A percentile compares a stretch with the other conserved stretches of the same genome.
phyloP scores from a whole-genome alignment of 1,139 yeast species.

The Protomyces macrosporus region DNA sequence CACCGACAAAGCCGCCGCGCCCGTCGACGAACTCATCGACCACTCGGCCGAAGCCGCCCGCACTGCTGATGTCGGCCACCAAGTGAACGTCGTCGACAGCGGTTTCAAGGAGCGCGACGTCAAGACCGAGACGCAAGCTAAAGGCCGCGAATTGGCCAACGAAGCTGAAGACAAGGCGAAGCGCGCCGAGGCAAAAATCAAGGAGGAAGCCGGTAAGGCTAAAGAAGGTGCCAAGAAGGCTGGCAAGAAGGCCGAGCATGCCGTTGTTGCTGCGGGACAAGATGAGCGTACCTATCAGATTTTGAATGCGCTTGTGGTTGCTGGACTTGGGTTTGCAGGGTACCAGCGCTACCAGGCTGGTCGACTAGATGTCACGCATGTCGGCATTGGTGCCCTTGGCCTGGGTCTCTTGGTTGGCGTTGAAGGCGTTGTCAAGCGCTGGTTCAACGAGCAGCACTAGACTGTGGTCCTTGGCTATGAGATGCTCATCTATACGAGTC shows the following conservation, averaged over 20 bases:
- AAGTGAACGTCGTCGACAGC: conserved; percentile 18
- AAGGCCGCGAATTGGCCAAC: conserved; percentile 5
- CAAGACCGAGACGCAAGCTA: conserved; percentile 24
- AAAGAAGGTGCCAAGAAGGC: conserved; percentile 8
- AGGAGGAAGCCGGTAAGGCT: not conserved
- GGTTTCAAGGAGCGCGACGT: conserved; percentile 15
- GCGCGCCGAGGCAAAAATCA: not conserved
- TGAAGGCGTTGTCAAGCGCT: conserved; percentile 15
- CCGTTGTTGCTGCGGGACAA: conserved; percentile 10
- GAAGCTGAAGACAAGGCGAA: conserved; percentile 2
- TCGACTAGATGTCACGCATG: conserved; percentile 13
- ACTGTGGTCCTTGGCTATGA: not conserved
- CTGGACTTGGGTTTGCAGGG: conserved; percentile 19
- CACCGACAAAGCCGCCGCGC: conserved; percentile 3
- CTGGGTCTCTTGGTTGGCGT: conserved; percentile 20
- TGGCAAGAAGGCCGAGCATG: conserved; percentile 20
- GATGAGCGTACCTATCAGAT: conserved; percentile 17
- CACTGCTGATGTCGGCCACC: conserved; percentile 12
- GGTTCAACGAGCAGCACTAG: conserved; percentile 12
- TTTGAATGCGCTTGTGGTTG: conserved; percentile 10
- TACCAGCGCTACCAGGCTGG: conserved; percentile 15
- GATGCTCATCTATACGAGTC: too few species aligned
- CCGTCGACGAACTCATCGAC: conserved; percentile 9
- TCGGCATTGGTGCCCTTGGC: conserved; percentile 7
- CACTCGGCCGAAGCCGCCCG: conserved; percentile 1